Conservation (phyloP, 495 filamentous ascomycete genomes). For the Tuber calosporum region DNA sequence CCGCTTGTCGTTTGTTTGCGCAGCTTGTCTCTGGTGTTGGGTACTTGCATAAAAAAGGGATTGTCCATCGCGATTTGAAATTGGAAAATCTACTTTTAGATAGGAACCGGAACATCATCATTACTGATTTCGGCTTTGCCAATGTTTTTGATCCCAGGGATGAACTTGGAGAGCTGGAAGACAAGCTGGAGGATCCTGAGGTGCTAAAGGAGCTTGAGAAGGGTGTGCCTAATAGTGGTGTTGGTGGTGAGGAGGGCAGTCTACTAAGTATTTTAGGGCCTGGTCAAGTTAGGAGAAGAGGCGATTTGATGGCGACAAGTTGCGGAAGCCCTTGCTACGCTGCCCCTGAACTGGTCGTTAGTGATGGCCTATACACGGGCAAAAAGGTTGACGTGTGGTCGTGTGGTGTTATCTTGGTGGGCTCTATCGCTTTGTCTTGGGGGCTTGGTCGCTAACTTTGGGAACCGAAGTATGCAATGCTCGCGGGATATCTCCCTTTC, state of each 20-base stretch:
- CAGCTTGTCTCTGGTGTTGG: slow-evolving; percentile 95
- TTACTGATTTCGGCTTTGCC: slow-evolving; percentile 98
- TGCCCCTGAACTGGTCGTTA: slow-evolving; percentile 93
- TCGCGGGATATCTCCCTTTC: slow-evolving; percentile 97
- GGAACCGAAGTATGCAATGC: slow-evolving; percentile 80
- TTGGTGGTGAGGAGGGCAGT: slow-evolving; percentile 27
- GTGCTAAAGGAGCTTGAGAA: slow-evolving; percentile 43
- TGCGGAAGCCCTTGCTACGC: slow-evolving; percentile 91
- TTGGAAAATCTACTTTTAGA: slow-evolving; percentile 94
- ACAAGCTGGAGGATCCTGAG: slow-evolving; percentile 56
- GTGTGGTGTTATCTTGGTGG: slow-evolving; percentile 95
- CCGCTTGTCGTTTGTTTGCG: slow-evolving; percentile 84
- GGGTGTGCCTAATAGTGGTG: slow-evolving; percentile 37
- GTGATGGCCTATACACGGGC: slow-evolving; percentile 93
- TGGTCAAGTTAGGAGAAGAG: slow-evolving; percentile 48
- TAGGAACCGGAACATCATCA: slow-evolving; percentile 96
- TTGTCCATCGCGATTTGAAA: slow-evolving; percentile 96
- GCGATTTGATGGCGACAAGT: slow-evolving; percentile 74
- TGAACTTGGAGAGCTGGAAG: slow-evolving; percentile 81
- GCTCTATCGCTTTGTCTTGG: slow-evolving; percentile 41
- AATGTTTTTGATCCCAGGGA: slow-evolving; percentile 91
- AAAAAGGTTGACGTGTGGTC: slow-evolving; percentile 99
- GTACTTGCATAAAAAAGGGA: slow-evolving; percentile 98
- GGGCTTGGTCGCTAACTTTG: slow-evolving; percentile 8
- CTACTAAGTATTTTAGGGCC: slow-evolving; percentile 40